These are phyloP conservation scores for Aspergillus novofumigatus DNA, from an alignment of 2,329 filamentous ascomycete genomes.

Conservation along the genomic window DNA sequence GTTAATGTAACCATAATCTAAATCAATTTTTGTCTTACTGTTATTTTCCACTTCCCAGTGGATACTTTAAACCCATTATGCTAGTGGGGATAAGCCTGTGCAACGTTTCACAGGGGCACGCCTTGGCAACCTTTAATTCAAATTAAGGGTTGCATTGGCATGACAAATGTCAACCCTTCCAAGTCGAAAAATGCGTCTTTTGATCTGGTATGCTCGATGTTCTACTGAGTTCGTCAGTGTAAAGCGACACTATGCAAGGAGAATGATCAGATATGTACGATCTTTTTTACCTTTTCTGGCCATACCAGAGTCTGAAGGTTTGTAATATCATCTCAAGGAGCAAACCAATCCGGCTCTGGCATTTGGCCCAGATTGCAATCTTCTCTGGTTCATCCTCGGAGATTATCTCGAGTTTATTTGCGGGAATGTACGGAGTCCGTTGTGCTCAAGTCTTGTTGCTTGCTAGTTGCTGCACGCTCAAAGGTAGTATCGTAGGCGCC, in stretches of 20 bases:
- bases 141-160: slow-evolving; percentile 26
- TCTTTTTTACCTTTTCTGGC: neutral
- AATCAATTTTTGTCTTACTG: neutral
- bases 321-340: neutral
- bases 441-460: neutral
- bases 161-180: slow-evolving; percentile 19
- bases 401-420: neutral
- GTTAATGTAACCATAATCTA: neutral
- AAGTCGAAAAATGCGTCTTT: slow-evolving; percentile 3
- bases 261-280: neutral
- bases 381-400: neutral
- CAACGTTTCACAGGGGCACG: slow-evolving; percentile 30
- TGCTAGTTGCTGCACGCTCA: neutral
- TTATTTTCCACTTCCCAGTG: neutral
- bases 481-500: neutral
- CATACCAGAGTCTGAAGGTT: neutral
- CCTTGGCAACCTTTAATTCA: slow-evolving; percentile 29
- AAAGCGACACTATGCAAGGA: slow-evolving; percentile 6
- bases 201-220: neutral
- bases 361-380: neutral
- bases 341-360: neutral
- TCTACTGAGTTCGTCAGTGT: slow-evolving; percentile 8
- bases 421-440: neutral
- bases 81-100: slow-evolving; percentile 37
- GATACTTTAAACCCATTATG: slow-evolving; percentile 29